phyloP scores from a whole-genome alignment of 2,329 filamentous ascomycete species.

The Lasiodiplodia gonubiensis region DNA sequence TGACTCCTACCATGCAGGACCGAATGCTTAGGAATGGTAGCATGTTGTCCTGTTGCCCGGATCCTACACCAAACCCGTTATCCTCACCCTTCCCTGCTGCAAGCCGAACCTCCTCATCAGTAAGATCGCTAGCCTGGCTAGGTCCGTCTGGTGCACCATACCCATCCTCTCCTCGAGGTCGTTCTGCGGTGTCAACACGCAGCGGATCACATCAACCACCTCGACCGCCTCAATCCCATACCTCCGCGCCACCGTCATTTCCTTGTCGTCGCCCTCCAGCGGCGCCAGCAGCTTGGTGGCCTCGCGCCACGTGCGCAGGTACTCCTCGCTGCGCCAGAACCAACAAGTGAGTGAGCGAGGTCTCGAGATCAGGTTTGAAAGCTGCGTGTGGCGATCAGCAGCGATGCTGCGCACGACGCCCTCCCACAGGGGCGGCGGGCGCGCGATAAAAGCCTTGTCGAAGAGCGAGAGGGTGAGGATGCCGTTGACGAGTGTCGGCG shows the following conservation, averaged over 20 bases:
- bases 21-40: too few relatives aligned
- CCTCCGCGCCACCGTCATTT: background rate
- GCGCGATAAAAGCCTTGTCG: background rate
- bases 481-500: background rate
- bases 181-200: background rate
- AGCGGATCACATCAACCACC: background rate
- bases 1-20: too few relatives aligned
- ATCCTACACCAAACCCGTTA: background rate
- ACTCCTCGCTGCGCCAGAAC: background rate
- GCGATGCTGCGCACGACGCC: background rate
- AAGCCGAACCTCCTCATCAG: background rate
- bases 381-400: too few relatives aligned
- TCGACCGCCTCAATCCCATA: background rate
- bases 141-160: background rate
- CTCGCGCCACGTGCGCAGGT: background rate
- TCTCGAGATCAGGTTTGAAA: too few relatives aligned
- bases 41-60: too few relatives aligned
- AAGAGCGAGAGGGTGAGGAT: constrained; percentile 1
- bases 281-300: background rate
- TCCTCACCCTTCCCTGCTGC: background rate
- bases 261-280: background rate
- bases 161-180: background rate
- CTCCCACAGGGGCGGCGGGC: background rate
- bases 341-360: too few relatives aligned
- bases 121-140: background rate